Evolutionary conservation across 371 early-diverging fungal species (phyloP).

Genomic region (Mucor saturninus): DNA sequence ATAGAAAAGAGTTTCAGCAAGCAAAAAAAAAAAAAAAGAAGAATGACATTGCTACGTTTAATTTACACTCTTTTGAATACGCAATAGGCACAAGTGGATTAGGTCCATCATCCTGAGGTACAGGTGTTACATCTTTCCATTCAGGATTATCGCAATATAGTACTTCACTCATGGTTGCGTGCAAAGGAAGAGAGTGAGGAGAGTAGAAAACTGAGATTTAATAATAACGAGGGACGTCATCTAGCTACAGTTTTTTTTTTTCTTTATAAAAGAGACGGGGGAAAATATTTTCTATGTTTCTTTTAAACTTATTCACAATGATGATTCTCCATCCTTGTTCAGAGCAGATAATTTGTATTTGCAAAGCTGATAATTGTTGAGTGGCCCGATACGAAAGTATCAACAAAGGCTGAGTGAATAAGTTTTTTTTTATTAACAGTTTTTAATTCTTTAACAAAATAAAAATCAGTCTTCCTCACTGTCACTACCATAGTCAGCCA

Average conservation of each 20-base stretch:
- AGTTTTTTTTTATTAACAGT: conserved; percentile 9
- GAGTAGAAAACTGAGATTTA: neutral
- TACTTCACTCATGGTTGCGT: conserved; percentile 8
- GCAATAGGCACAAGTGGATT: conserved; percentile 90
- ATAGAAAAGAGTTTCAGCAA: neutral
- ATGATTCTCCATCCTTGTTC: conserved; percentile 47
- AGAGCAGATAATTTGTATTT: conserved; percentile 38
- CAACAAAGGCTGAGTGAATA: conserved; percentile 29
- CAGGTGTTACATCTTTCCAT: conserved; percentile 85
- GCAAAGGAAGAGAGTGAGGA: neutral
- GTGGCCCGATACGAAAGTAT: conserved; percentile 26
- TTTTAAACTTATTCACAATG: conserved; percentile 28
- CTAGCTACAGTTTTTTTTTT: neutral
- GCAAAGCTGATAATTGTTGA: conserved; percentile 29
- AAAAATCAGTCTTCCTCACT: conserved; percentile 35
- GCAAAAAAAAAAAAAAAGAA: neutral
- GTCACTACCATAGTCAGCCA: conserved; percentile 54
- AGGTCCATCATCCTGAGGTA: conserved; percentile 88
- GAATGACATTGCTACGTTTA: neutral
- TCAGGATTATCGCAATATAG: conserved; percentile 46
- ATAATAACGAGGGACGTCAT: neutral
- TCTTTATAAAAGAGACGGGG: neutral
- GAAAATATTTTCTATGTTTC: conserved; percentile 13
- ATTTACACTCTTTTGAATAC: conserved; percentile 81
- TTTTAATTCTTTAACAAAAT: conserved; percentile 1